Percentiles rank a stretch among this genome's conserved stretches.
Evolutionary conservation across 164 flowering plant genomes (phyloP).

Genomic region (Taxillus chinensis): DNA sequence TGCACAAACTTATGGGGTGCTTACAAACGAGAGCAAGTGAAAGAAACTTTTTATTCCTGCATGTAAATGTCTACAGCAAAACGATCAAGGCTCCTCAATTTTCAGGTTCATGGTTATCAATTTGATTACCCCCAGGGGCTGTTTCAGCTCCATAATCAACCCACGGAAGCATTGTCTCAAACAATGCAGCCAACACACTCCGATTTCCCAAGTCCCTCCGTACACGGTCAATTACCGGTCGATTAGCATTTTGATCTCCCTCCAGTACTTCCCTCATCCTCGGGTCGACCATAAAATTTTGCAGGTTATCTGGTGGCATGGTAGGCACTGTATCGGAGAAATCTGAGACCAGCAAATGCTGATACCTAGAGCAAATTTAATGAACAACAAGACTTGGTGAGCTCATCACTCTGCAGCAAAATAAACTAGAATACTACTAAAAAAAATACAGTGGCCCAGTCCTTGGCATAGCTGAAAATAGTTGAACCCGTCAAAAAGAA

Average conservation of each 20-base stretch:
- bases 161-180: slow-evolving; percentile 86
- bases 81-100: not conserved
- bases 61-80: too few species aligned
- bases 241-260: slow-evolving; percentile 20
- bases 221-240: slow-evolving; percentile 14
- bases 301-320: slow-evolving; percentile 78
- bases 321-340: slow-evolving; percentile 72
- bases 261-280: slow-evolving; percentile 35
- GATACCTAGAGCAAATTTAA: slow-evolving; percentile 40
- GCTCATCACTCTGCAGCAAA: not conserved
- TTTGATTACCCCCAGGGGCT: slow-evolving; percentile 18
- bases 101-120: slow-evolving; percentile 18
- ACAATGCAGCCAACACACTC: slow-evolving; percentile 48
- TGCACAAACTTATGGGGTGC: too few species aligned
- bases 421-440: not conserved
- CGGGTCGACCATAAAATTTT: slow-evolving; percentile 62
- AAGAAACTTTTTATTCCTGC: too few species aligned
- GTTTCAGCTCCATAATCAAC: slow-evolving; percentile 34
- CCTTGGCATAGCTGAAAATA: not conserved
- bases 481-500: not conserved
- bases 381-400: not conserved
- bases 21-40: too few species aligned
- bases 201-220: slow-evolving; percentile 56
- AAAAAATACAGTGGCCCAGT: not conserved
- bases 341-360: slow-evolving; percentile 67